A percentile compares a stretch with the other conserved stretches of the same genome.
phyloP scores from a whole-genome alignment of 345 rosid species.

The Eucalyptus shirleyi region DNA sequence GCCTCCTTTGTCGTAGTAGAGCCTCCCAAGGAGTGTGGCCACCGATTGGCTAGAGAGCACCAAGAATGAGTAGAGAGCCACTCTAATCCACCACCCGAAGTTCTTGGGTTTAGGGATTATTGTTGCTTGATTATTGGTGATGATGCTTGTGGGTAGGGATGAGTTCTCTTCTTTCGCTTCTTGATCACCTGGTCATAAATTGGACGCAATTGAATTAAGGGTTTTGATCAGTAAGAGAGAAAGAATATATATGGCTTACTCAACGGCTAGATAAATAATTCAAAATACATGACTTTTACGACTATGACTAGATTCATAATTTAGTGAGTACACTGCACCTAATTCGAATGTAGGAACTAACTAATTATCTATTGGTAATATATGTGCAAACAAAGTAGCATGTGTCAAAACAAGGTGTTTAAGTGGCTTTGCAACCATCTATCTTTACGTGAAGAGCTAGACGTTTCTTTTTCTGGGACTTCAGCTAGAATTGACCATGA shows the following conservation, averaged over 20 bases:
- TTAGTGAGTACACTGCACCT: background rate
- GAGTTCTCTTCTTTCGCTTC: background rate
- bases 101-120: background rate
- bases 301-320: background rate
- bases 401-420: background rate
- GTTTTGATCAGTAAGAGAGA: background rate
- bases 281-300: background rate
- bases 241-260: background rate
- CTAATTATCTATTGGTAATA: background rate
- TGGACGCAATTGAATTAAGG: background rate
- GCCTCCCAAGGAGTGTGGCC: conserved; percentile 20
- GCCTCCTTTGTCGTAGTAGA: conserved; percentile 28
- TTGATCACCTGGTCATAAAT: background rate
- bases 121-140: background rate
- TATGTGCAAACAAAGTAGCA: background rate
- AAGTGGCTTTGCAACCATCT: background rate
- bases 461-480: background rate
- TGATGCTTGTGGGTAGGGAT: background rate
- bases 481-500: background rate
- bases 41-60: conserved; percentile 18
- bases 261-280: background rate
- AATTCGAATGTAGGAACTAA: background rate
- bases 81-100: background rate
- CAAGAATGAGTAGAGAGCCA: background rate
- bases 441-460: background rate